These are phyloP conservation scores for Kalaharituber pfeilii DNA, from an alignment of 2,329 filamentous ascomycete species.

Conservation along the genomic window DNA sequence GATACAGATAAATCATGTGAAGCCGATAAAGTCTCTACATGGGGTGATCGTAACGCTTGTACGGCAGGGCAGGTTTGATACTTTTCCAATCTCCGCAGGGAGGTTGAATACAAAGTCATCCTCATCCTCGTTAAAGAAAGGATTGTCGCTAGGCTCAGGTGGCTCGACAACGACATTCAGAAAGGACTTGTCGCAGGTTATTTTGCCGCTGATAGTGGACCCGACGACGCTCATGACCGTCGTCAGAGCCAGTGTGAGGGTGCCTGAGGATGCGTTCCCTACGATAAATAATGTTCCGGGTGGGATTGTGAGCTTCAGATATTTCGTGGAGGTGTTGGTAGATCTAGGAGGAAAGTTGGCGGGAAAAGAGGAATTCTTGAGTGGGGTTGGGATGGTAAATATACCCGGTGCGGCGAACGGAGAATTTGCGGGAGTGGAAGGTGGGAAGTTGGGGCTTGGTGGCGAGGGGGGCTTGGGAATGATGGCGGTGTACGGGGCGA, in stretches of 20 bases:
- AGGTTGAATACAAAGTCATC: slow-evolving; percentile 28
- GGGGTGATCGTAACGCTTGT: slow-evolving; percentile 88
- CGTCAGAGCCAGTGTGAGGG: slow-evolving; percentile 64
- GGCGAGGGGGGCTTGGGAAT: slow-evolving; percentile 12
- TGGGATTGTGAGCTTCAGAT: slow-evolving; percentile 87
- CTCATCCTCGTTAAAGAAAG: slow-evolving; percentile 38
- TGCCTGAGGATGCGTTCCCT: slow-evolving; percentile 81
- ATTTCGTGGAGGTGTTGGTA: slow-evolving; percentile 80
- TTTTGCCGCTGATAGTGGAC: slow-evolving; percentile 75
- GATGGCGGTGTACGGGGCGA: slow-evolving; percentile 32
- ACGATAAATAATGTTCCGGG: slow-evolving; percentile 81
- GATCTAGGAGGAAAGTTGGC: slow-evolving; percentile 78
- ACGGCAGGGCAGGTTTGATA: slow-evolving; percentile 77
- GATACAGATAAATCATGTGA: slow-evolving; percentile 72
- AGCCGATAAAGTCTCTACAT: slow-evolving; percentile 74
- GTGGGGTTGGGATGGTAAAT: slow-evolving; percentile 29
- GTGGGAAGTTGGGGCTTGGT: slow-evolving; percentile 6
- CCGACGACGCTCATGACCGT: slow-evolving; percentile 59
- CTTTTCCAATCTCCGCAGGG: slow-evolving; percentile 38
- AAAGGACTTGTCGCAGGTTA: slow-evolving; percentile 80
- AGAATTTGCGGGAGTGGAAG: slow-evolving; percentile 24
- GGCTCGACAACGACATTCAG: slow-evolving; percentile 75
- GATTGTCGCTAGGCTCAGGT: slow-evolving; percentile 65
- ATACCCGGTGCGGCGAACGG: slow-evolving; percentile 29
- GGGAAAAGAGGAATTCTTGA: slow-evolving; percentile 49